Conservation (phyloP, 2,329 filamentous ascomycete species). For the Epicoccum nigrum region DNA sequence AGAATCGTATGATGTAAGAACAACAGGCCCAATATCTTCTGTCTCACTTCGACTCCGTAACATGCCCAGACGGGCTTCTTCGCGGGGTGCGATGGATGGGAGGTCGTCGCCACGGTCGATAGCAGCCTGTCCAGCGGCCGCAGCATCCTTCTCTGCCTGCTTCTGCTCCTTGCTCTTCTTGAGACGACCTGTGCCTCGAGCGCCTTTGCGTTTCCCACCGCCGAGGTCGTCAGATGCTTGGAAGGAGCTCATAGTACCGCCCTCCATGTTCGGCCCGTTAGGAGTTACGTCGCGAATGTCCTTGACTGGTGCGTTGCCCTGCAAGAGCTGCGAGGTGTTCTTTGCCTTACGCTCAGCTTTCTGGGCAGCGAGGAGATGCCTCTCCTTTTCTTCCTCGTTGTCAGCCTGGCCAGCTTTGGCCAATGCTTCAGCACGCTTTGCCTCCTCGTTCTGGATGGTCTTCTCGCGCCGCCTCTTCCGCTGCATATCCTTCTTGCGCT, state of each 20-base stretch:
- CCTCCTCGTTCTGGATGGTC: slow-evolving; percentile 84
- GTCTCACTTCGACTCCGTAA: slow-evolving; percentile 52
- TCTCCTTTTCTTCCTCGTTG: slow-evolving; percentile 81
- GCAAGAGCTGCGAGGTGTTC: slow-evolving; percentile 84
- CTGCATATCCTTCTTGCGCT: slow-evolving; percentile 99
- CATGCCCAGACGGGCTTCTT: slow-evolving; percentile 59
- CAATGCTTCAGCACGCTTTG: slow-evolving; percentile 81
- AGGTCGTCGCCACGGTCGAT: slow-evolving; percentile 79
- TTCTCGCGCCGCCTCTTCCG: slow-evolving; percentile 94
- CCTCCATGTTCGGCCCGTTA: slow-evolving; percentile 80
- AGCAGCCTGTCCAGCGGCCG: slow-evolving; percentile 85
- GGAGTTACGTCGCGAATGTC: slow-evolving; percentile 74
- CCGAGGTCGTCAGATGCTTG: slow-evolving; percentile 64
- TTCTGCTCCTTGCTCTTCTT: slow-evolving; percentile 87
- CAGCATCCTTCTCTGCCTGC: slow-evolving; percentile 73
- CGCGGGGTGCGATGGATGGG: slow-evolving; percentile 64
- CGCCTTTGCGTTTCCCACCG: slow-evolving; percentile 60
- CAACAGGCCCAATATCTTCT: slow-evolving; percentile 54
- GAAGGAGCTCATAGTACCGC: slow-evolving; percentile 85
- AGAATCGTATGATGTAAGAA: slow-evolving; percentile 69
- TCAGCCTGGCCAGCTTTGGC: slow-evolving; percentile 77
- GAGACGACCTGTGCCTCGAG: slow-evolving; percentile 64
- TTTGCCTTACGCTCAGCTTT: slow-evolving; percentile 91
- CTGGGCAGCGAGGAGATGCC: slow-evolving; percentile 83
- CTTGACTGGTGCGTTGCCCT: slow-evolving; percentile 77